A percentile compares a stretch with the other conserved stretches of the same genome.
phyloP scores from a whole-genome alignment of 768 basidiomycete species.

The Trametes gibbosa region DNA sequence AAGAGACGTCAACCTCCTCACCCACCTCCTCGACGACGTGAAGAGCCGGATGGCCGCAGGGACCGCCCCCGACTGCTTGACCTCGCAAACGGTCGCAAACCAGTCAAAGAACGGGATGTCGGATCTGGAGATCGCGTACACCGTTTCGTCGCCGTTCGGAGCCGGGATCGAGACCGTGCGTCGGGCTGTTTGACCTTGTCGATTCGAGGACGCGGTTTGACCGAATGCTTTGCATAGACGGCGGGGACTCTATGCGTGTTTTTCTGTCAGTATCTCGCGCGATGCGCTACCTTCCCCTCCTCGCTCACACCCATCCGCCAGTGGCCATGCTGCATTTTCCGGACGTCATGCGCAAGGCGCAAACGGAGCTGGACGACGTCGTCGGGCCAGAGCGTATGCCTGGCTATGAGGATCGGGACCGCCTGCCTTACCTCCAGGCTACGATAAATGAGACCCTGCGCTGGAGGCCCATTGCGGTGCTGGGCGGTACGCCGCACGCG shows the following conservation, averaged over 20 bases:
- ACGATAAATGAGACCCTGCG: slow-evolving; percentile 26
- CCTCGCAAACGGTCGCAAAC: not conserved
- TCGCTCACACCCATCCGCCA: slow-evolving; percentile 15
- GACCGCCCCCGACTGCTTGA: slow-evolving; percentile 12
- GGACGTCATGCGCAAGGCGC: slow-evolving; percentile 25
- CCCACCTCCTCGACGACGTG: slow-evolving; percentile 3
- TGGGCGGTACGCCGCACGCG: slow-evolving; percentile 20
- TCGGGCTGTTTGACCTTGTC: too few relatives aligned
- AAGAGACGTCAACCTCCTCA: not conserved
- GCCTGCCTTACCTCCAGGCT: slow-evolving; percentile 26
- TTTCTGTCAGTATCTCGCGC: not conserved
- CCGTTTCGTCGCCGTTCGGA: slow-evolving; percentile 8
- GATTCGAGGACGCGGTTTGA: too few relatives aligned
- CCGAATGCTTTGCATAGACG: too few relatives aligned
- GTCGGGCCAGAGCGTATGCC: slow-evolving; percentile 29
- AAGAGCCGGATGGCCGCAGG: slow-evolving; percentile 2
- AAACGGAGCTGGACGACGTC: slow-evolving; percentile 30
- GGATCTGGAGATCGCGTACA: slow-evolving; percentile 13
- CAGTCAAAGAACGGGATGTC: slow-evolving; percentile 6
- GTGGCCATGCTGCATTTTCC: slow-evolving; percentile 32
- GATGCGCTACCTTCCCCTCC: not conserved
- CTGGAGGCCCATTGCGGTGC: too few relatives aligned
- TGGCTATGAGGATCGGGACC: slow-evolving; percentile 18
- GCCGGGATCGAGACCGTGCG: slow-evolving; percentile 5
- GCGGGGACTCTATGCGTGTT: too few relatives aligned